Evolutionary conservation across 2,329 filamentous ascomycete species (phyloP), one percentile per base, ranked within the genome.

Genomic region (Paracoccidioides brasiliensis): DNA sequence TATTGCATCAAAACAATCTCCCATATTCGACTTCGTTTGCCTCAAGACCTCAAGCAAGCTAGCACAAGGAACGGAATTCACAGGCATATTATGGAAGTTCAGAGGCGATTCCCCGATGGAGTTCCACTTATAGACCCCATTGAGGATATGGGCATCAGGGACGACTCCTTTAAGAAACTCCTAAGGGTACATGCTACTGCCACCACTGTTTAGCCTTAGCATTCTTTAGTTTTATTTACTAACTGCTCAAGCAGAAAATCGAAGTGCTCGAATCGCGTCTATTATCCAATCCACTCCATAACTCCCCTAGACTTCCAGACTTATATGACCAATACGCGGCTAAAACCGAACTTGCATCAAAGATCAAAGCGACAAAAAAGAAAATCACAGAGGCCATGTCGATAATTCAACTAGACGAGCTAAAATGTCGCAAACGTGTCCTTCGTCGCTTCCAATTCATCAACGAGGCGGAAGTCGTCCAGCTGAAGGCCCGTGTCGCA

Each of bases 361-460:
- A 89, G 72, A 91, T 96, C 73, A 96, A 94, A 75, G 81, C 81
- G 22, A 83, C 86, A 64, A 95, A 94, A 76, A 94, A 90, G 74
- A 80, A 88, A 57, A 96, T 98, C 59, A 77, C 81, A 28, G 85
- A 86, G 61, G 90, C 90, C 0, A 82, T 94, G 68, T 90, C 86
- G 58, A 86, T 97, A 57, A 85, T 93, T 57, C 91, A 98, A 70
- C 79, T 97, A 60, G 93, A 98, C 64, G 93, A 98, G 72, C 80
- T 98, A 58, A 97, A 97, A 76, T 90, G 88, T 60, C 85, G 93
- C 59, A 98, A 96, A 76, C 86, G 93, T 62, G 93, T 98, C 4
- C 80, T 98, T 35, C 88, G 94, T 49, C 88, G 93, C 54, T 81
- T 98, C 9, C 89, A 88, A 4, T 98, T 98, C 73, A 94, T 96